phyloP scores from a whole-genome alignment of 2,329 filamentous ascomycete genomes.

The Aspergillus sp. region DNA sequence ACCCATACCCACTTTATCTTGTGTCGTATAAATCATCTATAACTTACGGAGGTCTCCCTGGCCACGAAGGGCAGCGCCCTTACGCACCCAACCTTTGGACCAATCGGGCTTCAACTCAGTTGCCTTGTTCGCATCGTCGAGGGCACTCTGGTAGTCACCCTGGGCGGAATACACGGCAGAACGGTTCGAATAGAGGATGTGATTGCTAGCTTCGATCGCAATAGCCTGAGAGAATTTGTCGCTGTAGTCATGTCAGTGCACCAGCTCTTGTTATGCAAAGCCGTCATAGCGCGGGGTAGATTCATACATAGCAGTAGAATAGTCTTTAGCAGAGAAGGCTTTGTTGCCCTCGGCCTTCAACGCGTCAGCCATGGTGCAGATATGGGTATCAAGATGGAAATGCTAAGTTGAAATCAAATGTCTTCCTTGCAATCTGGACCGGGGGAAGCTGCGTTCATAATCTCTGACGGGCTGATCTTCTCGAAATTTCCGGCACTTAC shows the following conservation, averaged over 20 bases:
- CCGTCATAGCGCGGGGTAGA: slow-evolving; percentile 10
- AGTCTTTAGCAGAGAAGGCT: slow-evolving; percentile 96
- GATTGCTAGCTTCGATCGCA: slow-evolving; percentile 76
- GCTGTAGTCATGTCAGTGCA: slow-evolving; percentile 42
- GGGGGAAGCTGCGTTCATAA: slow-evolving; percentile 13
- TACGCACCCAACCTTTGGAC: slow-evolving; percentile 93
- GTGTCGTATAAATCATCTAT: not conserved
- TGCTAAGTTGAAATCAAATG: too few relatives aligned
- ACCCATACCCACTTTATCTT: not conserved
- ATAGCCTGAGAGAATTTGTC: slow-evolving; percentile 94
- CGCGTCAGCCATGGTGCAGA: slow-evolving; percentile 60
- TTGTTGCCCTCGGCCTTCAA: slow-evolving; percentile 98
- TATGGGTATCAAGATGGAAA: slow-evolving; percentile 2
- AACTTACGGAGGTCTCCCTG: slow-evolving; percentile 67
- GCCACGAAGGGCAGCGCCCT: slow-evolving; percentile 85
- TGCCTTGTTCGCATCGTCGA: slow-evolving; percentile 87
- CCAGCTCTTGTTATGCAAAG: slow-evolving; percentile 6
- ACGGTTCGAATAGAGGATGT: slow-evolving; percentile 96
- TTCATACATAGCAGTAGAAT: slow-evolving; percentile 86
- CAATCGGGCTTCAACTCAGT: slow-evolving; percentile 95
- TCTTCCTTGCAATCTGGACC: not conserved
- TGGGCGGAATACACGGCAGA: slow-evolving; percentile 84
- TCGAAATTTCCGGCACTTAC: slow-evolving; percentile 37
- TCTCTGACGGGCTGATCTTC: slow-evolving; percentile 29
- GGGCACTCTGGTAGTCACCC: slow-evolving; percentile 75